phyloP scores from a whole-genome alignment of 2,329 filamentous ascomycete species.

The Ceratocystis diversiconidia region DNA sequence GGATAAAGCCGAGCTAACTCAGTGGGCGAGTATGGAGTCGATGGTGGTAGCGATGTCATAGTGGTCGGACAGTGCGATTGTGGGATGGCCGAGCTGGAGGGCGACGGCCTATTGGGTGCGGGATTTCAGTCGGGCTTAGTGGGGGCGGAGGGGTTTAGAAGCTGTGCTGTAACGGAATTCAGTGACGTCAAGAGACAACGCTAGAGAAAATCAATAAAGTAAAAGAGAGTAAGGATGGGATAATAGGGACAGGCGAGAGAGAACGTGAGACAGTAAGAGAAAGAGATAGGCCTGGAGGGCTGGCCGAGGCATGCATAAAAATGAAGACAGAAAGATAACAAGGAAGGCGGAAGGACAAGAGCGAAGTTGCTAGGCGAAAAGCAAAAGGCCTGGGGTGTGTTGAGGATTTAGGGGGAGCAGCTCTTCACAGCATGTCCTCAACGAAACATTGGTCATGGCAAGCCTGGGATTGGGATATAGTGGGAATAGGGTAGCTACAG shows the following conservation, averaged over 20 bases:
- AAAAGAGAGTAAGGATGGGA: background rate
- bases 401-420: background rate
- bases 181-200: background rate
- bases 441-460: background rate
- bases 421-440: background rate
- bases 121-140: background rate
- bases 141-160: background rate
- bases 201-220: background rate
- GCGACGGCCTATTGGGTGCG: background rate
- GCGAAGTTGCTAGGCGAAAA: background rate
- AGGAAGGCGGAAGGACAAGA: background rate
- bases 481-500: background rate
- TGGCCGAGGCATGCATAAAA: background rate
- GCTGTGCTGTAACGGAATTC: background rate
- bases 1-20: conserved; percentile 78
- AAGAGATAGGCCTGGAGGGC: background rate
- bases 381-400: background rate
- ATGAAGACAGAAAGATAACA: background rate
- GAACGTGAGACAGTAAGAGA: background rate
- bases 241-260: background rate
- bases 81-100: no score
- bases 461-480: background rate
- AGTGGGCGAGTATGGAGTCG: conserved; percentile 61
- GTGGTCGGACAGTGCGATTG: conserved; percentile 11
- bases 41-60: conserved; percentile 69